Evolutionary conservation across 148 eudicot genomes (phyloP).

Genomic region (Rhododendron williamsianum): DNA sequence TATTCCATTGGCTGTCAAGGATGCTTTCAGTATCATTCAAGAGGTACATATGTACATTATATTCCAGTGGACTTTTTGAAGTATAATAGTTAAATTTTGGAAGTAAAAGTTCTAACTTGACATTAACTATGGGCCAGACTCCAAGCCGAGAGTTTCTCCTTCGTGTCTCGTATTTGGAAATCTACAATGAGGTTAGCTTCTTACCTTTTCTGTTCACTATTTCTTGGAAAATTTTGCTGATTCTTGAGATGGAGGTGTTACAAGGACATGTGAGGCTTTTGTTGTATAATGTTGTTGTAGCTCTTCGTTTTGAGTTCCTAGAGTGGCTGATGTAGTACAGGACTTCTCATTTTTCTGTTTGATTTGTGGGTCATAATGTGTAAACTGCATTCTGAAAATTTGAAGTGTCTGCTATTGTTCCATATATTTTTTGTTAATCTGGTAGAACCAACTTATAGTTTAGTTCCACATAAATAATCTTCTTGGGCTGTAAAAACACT

Average conservation of each 20-base stretch:
- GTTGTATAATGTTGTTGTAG: neutral
- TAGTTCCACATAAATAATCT: neutral
- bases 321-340: neutral
- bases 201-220: constrained; percentile 17
- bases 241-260: constrained; percentile 4
- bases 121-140: constrained; percentile 47
- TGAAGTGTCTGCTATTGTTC: neutral
- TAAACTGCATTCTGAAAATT: neutral
- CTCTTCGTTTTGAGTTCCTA: neutral
- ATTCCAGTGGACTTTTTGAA: neutral
- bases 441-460: neutral
- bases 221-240: neutral
- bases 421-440: neutral
- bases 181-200: constrained; percentile 83
- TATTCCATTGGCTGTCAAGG: constrained; percentile 98
- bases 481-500: neutral
- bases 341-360: neutral
- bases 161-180: constrained; percentile 92
- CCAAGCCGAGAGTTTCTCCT: constrained; percentile 96
- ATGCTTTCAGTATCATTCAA: constrained; percentile 96
- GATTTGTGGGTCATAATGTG: neutral
- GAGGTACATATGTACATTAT: constrained; percentile 49
- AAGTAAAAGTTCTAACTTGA: constrained; percentile 6
- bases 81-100: constrained; percentile 13
- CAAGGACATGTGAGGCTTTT: neutral